Percentiles rank a stretch among this genome's conserved stretches.
Evolutionary conservation across 768 basidiomycete genomes (phyloP).

Genomic region (Tylopilus felleus): DNA sequence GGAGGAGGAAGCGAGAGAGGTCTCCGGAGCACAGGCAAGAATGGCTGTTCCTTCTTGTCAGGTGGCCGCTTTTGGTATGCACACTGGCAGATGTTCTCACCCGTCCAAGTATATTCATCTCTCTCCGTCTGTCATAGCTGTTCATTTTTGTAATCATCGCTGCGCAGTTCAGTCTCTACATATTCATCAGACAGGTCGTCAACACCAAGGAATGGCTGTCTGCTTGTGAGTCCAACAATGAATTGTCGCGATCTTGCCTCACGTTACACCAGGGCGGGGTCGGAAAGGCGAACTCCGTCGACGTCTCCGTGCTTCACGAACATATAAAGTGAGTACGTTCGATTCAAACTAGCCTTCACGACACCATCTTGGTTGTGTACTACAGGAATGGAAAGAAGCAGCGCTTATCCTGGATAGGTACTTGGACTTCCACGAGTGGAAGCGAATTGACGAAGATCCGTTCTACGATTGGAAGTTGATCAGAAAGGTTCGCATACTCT

Average conservation of each 20-base stretch:
- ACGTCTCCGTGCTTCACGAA: constrained; percentile 67
- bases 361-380: not conserved
- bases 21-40: constrained; percentile 54
- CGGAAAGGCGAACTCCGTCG: constrained; percentile 75
- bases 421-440: constrained; percentile 89
- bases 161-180: constrained; percentile 81
- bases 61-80: constrained; percentile 84
- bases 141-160: constrained; percentile 84
- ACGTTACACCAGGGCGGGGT: constrained; percentile 67
- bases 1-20: constrained; percentile 36
- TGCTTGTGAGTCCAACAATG: constrained; percentile 58
- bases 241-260: not conserved
- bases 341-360: not conserved
- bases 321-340: constrained; percentile 56
- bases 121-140: constrained; percentile 41
- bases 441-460: constrained; percentile 77
- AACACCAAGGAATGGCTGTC: constrained; percentile 92
- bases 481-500: constrained; percentile 49
- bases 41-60: constrained; percentile 69
- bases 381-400: constrained; percentile 82
- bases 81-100: not conserved
- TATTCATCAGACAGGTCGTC: constrained; percentile 86
- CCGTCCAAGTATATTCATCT: constrained; percentile 3
- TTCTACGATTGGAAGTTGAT: constrained; percentile 93
- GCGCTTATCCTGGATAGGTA: constrained; percentile 78